phyloP scores from a whole-genome alignment of 73 alveolate species.

The Paramecium caudatum region DNA sequence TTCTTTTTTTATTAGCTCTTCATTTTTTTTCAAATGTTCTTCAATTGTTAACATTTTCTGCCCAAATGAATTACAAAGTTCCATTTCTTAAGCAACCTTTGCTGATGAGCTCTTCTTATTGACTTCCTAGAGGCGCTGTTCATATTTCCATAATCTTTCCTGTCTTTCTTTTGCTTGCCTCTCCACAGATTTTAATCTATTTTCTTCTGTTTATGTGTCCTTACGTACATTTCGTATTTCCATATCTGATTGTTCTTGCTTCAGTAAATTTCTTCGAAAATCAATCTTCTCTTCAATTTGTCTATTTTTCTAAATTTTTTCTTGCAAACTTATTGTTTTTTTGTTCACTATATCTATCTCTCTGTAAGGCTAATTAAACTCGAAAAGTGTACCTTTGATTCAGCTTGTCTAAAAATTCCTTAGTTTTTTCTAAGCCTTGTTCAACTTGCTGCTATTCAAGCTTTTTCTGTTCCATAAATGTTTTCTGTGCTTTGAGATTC shows the following conservation, averaged over 20 bases:
- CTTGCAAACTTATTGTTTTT: background rate
- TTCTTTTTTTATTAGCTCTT: slow-evolving; percentile 15
- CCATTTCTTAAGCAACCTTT: background rate
- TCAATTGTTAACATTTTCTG: slow-evolving; percentile 2
- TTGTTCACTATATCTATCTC: background rate
- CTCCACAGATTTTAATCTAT: background rate
- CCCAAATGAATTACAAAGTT: background rate
- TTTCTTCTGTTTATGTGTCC: background rate
- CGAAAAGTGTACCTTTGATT: background rate
- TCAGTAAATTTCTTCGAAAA: background rate
- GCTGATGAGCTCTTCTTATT: background rate
- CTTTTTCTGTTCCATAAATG: background rate
- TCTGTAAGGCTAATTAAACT: background rate
- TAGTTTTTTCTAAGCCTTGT: background rate
- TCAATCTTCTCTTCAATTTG: background rate
- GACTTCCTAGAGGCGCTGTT: background rate
- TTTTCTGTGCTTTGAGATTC: background rate
- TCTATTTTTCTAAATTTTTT: background rate
- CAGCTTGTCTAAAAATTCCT: background rate
- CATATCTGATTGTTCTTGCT: background rate
- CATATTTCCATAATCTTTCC: slow-evolving; percentile 11
- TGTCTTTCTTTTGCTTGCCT: slow-evolving; percentile 23
- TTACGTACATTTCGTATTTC: background rate
- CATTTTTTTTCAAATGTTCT: background rate
- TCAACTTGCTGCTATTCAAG: background rate